Percentiles rank a stretch among this genome's conserved stretches.
phyloP scores from a whole-genome alignment of 2,329 filamentous ascomycete genomes.

The Ceratocystis albifundus region DNA sequence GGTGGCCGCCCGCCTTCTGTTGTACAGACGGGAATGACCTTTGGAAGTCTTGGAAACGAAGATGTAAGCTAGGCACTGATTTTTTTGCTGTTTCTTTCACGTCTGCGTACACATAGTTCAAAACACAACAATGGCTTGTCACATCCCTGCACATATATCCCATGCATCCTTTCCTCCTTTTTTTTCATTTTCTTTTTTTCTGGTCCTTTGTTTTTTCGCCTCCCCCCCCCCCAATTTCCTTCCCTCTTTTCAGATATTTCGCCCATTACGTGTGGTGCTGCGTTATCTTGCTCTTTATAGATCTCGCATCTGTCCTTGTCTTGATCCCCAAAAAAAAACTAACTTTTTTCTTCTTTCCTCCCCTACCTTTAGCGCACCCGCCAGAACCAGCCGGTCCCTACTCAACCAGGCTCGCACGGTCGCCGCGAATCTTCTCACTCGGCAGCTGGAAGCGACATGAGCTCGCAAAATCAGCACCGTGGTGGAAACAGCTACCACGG shows the following conservation, averaged over 20 bases:
- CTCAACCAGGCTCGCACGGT: conserved; percentile 59
- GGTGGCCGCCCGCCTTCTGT: conserved; percentile 79
- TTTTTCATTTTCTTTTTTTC: conserved; percentile 4
- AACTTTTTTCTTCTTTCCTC: conserved; percentile 23
- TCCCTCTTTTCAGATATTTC: not conserved
- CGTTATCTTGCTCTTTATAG: too few species aligned
- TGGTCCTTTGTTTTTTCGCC: conserved; percentile 24
- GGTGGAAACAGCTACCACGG: conserved; percentile 41
- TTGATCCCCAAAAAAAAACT: too few species aligned
- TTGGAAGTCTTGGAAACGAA: conserved; percentile 73
- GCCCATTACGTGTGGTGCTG: too few species aligned
- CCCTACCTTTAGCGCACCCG: conserved; percentile 42
- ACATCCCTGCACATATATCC: not conserved
- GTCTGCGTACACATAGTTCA: conserved; percentile 8
- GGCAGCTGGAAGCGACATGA: conserved; percentile 31
- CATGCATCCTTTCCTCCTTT: not conserved
- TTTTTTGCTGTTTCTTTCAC: conserved; percentile 15
- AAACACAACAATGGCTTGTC: not conserved
- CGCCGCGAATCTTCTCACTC: conserved; percentile 82
- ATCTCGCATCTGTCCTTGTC: too few species aligned
- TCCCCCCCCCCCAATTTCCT: conserved; percentile 18
- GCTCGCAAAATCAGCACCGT: conserved; percentile 40
- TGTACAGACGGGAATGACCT: conserved; percentile 60
- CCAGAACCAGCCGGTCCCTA: conserved; percentile 48
- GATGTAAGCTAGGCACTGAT: conserved; percentile 56